Evolutionary conservation across 192 early-diverging fungal species (phyloP).

Genomic region (Backusella circina): DNA sequence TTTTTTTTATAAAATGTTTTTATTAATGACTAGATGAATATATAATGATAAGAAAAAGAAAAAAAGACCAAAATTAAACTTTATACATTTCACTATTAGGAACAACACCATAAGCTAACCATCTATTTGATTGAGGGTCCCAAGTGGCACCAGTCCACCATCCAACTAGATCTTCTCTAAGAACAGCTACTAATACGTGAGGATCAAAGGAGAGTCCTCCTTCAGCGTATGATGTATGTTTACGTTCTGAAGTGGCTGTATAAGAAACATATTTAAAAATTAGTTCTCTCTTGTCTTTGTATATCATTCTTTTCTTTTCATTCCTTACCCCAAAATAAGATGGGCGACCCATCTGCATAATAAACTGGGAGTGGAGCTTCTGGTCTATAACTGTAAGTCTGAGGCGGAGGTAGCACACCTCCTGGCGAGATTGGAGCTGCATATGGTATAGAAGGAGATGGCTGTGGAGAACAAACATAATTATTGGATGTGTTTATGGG

Average conservation of each 20-base stretch:
- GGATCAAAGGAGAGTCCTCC: neutral
- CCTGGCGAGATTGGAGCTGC: neutral
- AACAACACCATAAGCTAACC: neutral
- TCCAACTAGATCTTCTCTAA: neutral
- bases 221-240: neutral
- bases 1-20: neutral
- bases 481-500: neutral
- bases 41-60: neutral
- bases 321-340: slow-evolving; percentile 9
- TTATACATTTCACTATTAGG: neutral
- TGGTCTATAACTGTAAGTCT: neutral
- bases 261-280: neutral
- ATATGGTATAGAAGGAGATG: neutral
- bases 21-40: neutral
- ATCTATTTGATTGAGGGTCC: neutral
- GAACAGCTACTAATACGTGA: neutral
- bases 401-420: neutral
- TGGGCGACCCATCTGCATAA: neutral
- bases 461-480: neutral
- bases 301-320: neutral
- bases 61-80: neutral
- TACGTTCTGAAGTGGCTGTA: neutral
- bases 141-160: neutral
- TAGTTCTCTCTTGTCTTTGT: neutral
- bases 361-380: neutral